Conservation (phyloP, 305 asterid species). For the Fraxinus platypoda region DNA sequence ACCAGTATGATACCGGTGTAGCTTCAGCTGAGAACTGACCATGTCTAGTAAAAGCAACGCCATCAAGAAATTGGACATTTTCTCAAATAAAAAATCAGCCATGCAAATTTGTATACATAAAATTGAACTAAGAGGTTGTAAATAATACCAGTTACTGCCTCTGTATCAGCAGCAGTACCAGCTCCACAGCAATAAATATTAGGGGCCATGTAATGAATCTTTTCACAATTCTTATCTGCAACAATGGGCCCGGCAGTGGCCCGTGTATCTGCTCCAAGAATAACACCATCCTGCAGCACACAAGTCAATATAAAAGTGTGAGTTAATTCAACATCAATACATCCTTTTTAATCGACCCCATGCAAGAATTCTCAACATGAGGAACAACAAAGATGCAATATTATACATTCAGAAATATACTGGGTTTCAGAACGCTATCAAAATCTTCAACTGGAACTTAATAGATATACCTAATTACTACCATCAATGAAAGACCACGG, state of each 20-base stretch:
- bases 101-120: background rate
- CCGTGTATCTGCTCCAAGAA: slow-evolving; percentile 96
- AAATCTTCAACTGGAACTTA: background rate
- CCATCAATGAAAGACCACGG: background rate
- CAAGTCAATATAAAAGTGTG: slow-evolving; percentile 11
- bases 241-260: slow-evolving; percentile 97
- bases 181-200: slow-evolving; percentile 96
- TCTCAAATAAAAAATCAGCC: slow-evolving; percentile 9
- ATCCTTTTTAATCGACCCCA: background rate
- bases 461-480: background rate
- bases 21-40: slow-evolving; percentile 91
- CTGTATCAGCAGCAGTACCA: slow-evolving; percentile 99
- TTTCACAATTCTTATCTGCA: slow-evolving; percentile 95
- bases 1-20: slow-evolving; percentile 84
- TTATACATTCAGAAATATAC: slow-evolving; percentile 3
- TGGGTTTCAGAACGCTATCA: background rate
- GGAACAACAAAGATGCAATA: background rate
- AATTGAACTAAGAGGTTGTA: background rate
- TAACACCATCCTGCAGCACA: slow-evolving; percentile 75
- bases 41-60: slow-evolving; percentile 53
- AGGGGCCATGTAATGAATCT: slow-evolving; percentile 91
- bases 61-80: background rate
- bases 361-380: background rate
- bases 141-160: slow-evolving; percentile 82
- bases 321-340: background rate